Base-by-base conservation (phyloP, 805 yeast species). In the Priceomyces melissophilus region DNA sequence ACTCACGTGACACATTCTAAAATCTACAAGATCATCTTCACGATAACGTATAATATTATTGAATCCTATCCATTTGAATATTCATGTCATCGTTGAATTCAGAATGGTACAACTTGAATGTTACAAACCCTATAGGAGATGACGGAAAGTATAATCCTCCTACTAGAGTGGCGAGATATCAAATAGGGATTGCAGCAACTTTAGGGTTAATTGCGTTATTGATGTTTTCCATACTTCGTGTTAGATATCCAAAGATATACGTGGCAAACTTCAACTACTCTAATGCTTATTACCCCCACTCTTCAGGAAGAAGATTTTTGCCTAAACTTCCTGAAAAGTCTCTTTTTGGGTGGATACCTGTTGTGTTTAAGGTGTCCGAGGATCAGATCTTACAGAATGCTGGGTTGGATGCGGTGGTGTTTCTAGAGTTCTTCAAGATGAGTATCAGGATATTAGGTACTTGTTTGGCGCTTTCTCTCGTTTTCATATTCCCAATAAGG, bases 361-460 rank as follows among this genome's bases (percentile, higher is more conserved):
- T 80, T 0, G 65, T 91, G 10, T 77, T 76, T 55, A 61, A 61
- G 10, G 80, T 90, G 13, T 69, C 74, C 17, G 98, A 91, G 50
- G 71, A 76, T 11, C 89, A 88, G 43, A 76, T 93, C 2, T 71
- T 91, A 38, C 91, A 88, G 45, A 84, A 82, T 54, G 96, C 97
- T 2, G 99, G 99, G 0, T 64, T 91, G 33, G 99, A 91, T 65
- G 97, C 97, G 0, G 89, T 78, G 63, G 98, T 93, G 36, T 91
- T 87, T 55, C 64, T 91, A 26, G 89, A 89, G 3, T 90, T 91
- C 58, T 93, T 93, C 75, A 83, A 86, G 45, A 87, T 89, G 86
- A 78, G 93, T 45, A 86, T 90, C 37, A 79, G 79, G 57, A 67
- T 87, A 7, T 61, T 91, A 16, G 62, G 78, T 2, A 63, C 77